A percentile compares a stretch with the other conserved stretches of the same genome.
Evolutionary conservation across 225 moss, liverwort and hornwort species (phyloP).

Genomic region (Bryum argenteum): DNA sequence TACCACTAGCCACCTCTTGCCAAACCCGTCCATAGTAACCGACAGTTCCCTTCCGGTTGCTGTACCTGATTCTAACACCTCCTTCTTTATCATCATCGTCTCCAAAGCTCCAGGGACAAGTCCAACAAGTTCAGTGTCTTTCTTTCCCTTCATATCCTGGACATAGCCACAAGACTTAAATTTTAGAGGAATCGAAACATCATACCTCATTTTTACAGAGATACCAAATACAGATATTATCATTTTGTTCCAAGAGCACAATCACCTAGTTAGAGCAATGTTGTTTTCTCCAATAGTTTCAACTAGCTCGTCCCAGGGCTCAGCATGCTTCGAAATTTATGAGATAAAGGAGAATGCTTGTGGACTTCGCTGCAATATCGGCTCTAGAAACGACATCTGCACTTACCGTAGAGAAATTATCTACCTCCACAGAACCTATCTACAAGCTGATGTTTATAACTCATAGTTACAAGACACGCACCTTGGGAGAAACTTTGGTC

Average conservation of each 20-base stretch:
- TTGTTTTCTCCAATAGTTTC: not conserved
- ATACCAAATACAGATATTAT: not conserved
- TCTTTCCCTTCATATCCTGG: conserved; percentile 59
- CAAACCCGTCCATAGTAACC: conserved; percentile 43
- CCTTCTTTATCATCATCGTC: conserved; percentile 53
- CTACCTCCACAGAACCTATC: no score
- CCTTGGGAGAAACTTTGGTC: conserved; percentile 47
- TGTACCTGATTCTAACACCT: conserved; percentile 46
- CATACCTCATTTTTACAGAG: not conserved
- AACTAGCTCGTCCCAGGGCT: conserved; percentile 1
- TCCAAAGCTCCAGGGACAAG: conserved; percentile 60
- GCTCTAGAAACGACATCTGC: conserved; percentile 8
- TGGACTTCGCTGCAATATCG: no score
- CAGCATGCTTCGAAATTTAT: not conserved
- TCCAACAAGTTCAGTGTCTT: conserved; percentile 51
- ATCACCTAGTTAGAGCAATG: not conserved
- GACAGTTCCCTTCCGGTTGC: conserved; percentile 52
- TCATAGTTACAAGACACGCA: conserved; percentile 21
- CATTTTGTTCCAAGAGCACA: not conserved
- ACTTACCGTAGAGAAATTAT: not conserved
- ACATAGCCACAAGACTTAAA: conserved; percentile 16
- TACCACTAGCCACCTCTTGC: conserved; percentile 58
- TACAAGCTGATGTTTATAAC: not conserved
- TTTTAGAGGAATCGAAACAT: not conserved
- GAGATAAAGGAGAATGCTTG: no score